A percentile compares a stretch with the other conserved stretches of the same genome.
phyloP scores from a whole-genome alignment of 2,329 filamentous ascomycete genomes.

The Alternaria ethzedia region DNA sequence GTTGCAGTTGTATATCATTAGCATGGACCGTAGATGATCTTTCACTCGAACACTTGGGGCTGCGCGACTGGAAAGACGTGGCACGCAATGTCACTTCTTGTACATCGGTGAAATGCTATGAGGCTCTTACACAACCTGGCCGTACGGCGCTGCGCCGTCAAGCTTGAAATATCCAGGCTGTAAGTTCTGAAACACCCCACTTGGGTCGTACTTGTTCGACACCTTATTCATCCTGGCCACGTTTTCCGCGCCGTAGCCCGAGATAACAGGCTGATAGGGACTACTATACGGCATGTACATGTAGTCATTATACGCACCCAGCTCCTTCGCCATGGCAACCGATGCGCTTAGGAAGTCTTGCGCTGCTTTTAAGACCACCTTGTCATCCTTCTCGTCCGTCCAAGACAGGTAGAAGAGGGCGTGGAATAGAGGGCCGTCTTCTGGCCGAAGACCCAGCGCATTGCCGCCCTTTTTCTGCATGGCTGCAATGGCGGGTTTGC shows the following conservation, averaged over 20 bases:
- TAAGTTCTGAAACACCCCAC: conserved; percentile 14
- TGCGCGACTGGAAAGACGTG: too few species aligned
- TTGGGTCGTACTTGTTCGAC: conserved; percentile 15
- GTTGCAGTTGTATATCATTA: too few species aligned
- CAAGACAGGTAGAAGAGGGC: conserved; percentile 28
- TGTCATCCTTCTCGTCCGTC: conserved; percentile 26
- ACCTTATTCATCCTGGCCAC: conserved; percentile 19
- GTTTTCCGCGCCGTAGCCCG: conserved; percentile 50
- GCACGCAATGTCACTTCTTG: too few species aligned
- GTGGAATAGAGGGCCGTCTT: conserved; percentile 21
- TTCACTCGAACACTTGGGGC: too few species aligned
- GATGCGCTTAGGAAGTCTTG: conserved; percentile 14
- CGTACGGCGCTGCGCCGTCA: not conserved
- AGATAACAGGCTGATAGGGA: conserved; percentile 50
- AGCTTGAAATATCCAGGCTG: conserved; percentile 18
- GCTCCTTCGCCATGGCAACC: conserved; percentile 4
- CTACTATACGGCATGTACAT: conserved; percentile 57
- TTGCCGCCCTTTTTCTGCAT: conserved; percentile 36
- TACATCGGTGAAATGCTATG: too few species aligned
- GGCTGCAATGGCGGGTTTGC: conserved; percentile 14
- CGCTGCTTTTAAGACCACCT: conserved; percentile 17
- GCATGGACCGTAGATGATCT: too few species aligned
- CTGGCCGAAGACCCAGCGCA: conserved; percentile 26
- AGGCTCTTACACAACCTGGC: not conserved
- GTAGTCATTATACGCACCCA: conserved; percentile 14